Evolutionary conservation across 164 flowering plant genomes (phyloP).

Genomic region (Euptelea pleiosperma): DNA sequence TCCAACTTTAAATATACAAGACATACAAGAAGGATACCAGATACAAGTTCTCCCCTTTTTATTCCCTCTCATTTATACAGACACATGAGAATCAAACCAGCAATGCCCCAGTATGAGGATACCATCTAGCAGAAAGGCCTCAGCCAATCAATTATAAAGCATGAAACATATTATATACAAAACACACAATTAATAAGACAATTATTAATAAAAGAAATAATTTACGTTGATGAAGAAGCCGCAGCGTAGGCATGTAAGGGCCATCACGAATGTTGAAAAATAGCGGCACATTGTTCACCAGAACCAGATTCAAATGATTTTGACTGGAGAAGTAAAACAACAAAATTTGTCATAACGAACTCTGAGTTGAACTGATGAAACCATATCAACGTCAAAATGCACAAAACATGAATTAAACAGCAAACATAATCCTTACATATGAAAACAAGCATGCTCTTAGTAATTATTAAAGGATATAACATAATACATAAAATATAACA

Average conservation of each 20-base stretch:
- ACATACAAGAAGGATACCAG: no score
- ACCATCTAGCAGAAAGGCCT: neutral
- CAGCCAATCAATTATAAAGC: conserved; percentile 1
- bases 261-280: conserved; percentile 98
- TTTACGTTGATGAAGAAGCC: conserved; percentile 97
- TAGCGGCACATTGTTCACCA: conserved; percentile 93
- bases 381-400: neutral
- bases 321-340: conserved; percentile 41
- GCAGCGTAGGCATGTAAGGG: conserved; percentile 97
- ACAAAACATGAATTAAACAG: no score
- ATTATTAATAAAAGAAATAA: conserved; percentile 11
- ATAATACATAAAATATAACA: no score
- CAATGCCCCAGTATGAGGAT: neutral
- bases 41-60: no score
- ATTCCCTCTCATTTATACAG: neutral
- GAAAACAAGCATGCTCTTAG: no score
- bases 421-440: no score
- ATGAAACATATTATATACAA: neutral
- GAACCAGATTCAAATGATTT: conserved; percentile 90
- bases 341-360: conserved; percentile 3
- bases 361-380: neutral
- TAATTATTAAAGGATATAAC: no score
- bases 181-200: neutral
- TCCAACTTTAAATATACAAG: no score
- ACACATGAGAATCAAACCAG: neutral